Conservation (phyloP, 345 rosid genomes). For the Conringia planisiliqua region DNA sequence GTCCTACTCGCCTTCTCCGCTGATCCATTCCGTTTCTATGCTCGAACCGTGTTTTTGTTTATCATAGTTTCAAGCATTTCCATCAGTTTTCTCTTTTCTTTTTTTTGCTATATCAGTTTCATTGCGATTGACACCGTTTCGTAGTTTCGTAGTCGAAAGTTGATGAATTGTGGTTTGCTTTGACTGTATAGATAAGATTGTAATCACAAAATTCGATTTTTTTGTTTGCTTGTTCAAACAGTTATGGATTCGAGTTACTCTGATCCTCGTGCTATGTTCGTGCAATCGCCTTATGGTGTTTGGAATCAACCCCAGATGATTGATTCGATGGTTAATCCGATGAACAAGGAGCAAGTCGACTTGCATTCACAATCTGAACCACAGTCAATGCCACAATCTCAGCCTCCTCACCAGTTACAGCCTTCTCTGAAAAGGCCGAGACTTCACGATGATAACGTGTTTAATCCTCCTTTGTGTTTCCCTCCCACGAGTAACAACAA, state of each 20-base stretch:
- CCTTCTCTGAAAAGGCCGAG: conserved; percentile 66
- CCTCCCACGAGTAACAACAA: conserved; percentile 13
- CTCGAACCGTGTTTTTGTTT: neutral
- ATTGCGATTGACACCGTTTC: neutral
- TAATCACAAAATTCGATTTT: neutral
- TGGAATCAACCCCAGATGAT: conserved; percentile 52
- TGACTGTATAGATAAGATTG: neutral
- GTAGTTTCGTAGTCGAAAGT: neutral
- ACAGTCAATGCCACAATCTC: conserved; percentile 7
- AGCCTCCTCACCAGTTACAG: conserved; percentile 29
- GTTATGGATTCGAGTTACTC: conserved; percentile 51
- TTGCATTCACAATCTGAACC: conserved; percentile 39
- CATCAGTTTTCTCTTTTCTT: neutral
- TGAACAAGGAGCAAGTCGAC: conserved; percentile 47
- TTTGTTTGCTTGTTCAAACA: neutral
- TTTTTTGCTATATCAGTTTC: neutral
- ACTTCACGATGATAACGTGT: conserved; percentile 50
- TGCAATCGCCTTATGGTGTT: conserved; percentile 43
- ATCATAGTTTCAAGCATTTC: conserved; percentile 25
- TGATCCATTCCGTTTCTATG: conserved; percentile 6
- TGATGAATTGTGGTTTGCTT: neutral
- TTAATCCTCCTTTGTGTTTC: conserved; percentile 14
- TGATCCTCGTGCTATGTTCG: conserved; percentile 44
- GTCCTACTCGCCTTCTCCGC: neutral
- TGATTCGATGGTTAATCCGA: conserved; percentile 23